Base-by-base conservation (phyloP, 2,329 filamentous ascomycete species). In the Onygena corvina region DNA sequence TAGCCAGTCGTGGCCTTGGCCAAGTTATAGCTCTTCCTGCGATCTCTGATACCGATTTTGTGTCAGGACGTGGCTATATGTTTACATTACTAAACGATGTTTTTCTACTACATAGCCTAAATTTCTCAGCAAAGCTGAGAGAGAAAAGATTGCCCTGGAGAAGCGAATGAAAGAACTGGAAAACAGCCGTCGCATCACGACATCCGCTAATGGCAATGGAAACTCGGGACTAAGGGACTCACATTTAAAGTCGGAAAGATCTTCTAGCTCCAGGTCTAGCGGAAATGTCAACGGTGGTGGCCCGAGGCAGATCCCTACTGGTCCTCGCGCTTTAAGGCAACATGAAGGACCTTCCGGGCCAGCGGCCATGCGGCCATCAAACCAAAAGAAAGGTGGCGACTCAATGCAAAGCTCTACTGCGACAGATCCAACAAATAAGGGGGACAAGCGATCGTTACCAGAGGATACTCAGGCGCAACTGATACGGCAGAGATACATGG, bases 401-500 rank as follows among this genome's bases (percentile, higher is more conserved):
- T 70, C 72, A 9, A 66, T 70, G 11, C 66, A 71, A 16, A 69
- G 71, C 31, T 55, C 59, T 47, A 59, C 68, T 47, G 27, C 36
- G 20, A 46, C 47, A 7, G 3, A 5, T 23, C 27, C 20, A 2
- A 25, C 20, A 7, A 64, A 64, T 8, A 70, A 69, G 54, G 61
- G 58, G 3, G 65, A 68, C 20, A 76, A 74, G 58, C 66, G 66
- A 11, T 50, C 60, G 6, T 61, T 67, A 1, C 67, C 76, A 12
- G 74, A 76, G 51, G 76, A 79, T 44, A 79, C 84, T 7, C 86
- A 93, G 61, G 81, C 83, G 7, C 78, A 81, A 23, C 70, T 92
- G 51, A 79, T 86, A 53, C 77, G 85, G 52, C 80, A 86, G 57
- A 76, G 87, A 53, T 98, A 98, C 62, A 89, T 96, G 76, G 92